Percentiles rank a stretch among this genome's conserved stretches.
These are phyloP conservation scores for Elsinoe necatrix DNA, from an alignment of 2,329 filamentous ascomycete genomes.

Conservation along the genomic window DNA sequence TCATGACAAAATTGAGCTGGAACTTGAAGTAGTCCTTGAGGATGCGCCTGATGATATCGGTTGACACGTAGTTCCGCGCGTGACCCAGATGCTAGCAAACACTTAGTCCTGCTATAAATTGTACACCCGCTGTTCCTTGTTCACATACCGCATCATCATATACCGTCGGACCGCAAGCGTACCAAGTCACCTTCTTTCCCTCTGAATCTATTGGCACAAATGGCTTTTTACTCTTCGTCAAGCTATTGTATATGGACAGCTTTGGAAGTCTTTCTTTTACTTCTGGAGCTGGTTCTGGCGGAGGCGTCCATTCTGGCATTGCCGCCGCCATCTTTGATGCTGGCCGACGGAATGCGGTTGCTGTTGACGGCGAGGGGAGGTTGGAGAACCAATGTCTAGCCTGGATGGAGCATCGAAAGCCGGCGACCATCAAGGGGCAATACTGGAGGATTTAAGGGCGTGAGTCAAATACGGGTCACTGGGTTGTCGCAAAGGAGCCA, in stretches of 20 bases:
- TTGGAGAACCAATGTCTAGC: neutral
- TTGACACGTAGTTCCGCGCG: conserved; percentile 83
- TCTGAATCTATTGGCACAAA: conserved; percentile 65
- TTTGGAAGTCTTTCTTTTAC: conserved; percentile 37
- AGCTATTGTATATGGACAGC: conserved; percentile 70
- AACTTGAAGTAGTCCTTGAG: conserved; percentile 76
- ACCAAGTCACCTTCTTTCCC: conserved; percentile 67
- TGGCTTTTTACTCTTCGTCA: conserved; percentile 64
- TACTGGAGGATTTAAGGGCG: neutral
- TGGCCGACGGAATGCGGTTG: conserved; percentile 17
- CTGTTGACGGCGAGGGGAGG: conserved; percentile 12
- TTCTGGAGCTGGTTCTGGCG: conserved; percentile 27
- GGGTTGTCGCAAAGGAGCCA: neutral
- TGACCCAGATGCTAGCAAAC: conserved; percentile 58
- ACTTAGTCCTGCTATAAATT: conserved; percentile 10
- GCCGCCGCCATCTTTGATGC: conserved; percentile 18
- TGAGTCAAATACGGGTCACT: neutral
- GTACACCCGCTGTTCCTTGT: neutral
- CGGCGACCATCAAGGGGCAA: conserved; percentile 12
- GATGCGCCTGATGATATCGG: conserved; percentile 78
- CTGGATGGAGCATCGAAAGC: conserved; percentile 11
- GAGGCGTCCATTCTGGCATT: conserved; percentile 27
- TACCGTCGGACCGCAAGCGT: conserved; percentile 74
- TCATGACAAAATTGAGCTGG: conserved; percentile 81
- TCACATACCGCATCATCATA: conserved; percentile 58